Evolutionary conservation across 2,329 filamentous ascomycete genomes (phyloP), one percentile per base, ranked within the genome.

Genomic region (Sphaerulina musiva): DNA sequence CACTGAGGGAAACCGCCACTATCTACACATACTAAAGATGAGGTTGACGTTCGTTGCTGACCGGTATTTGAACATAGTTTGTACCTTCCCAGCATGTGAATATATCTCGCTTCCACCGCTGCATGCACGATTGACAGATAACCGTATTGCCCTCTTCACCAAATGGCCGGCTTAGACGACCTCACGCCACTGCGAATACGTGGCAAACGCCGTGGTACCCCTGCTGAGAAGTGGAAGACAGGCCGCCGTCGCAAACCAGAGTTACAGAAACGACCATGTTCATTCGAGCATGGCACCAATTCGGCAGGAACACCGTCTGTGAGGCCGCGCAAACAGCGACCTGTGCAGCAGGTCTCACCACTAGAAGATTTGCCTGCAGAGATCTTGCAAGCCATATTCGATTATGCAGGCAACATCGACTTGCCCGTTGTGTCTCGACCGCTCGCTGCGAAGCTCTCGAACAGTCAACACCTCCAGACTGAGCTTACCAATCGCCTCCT

Each of bases 351-450:
- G 14, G 50, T 55, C 1, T 66, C 23, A 62, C 67, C 45, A 43
- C 54, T 71, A 32, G 68, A 71, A 47, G 56, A 64, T 40, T 51
- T 70, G 20, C 69, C 69, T n/a, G 62, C 62, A 6, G 69, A 71
- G 51, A 62, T 71, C 11, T 43, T 70, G 32, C 67, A 70, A 48
- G 52, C 59, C 17, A 70, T 71, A 36, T 71, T 70, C 46, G 57
- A 64, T 10, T 60, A 58, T 32, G 64, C 63, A 20, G 60, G 55
- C 29, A 71, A 69, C 45, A 47, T 67, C 34, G 62, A 66, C 34
- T 56, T 71, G 7, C 64, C 68, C 3, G 39, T 65, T 20, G 63
- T 64, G 7, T 70, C 68, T 12, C 54, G 61, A 6, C 52, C 57
- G 11, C 51, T 71, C 20, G 58, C 59, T 20, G 40, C 48, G 3